These are phyloP conservation scores for Termitomyces heimii DNA, from an alignment of 768 basidiomycete genomes.

Conservation along the genomic window DNA sequence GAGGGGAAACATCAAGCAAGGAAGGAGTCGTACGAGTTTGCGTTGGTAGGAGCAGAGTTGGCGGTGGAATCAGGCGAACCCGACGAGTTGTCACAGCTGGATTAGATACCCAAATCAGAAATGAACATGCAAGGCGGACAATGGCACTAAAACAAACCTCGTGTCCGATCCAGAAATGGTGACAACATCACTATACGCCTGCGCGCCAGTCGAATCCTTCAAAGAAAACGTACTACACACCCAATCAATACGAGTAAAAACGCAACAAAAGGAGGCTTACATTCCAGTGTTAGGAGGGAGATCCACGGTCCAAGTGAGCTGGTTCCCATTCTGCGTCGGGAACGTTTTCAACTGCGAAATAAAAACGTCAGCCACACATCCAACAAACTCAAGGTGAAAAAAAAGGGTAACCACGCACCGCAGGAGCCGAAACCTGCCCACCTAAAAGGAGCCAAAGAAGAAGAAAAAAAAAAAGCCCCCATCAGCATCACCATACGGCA, in stretches of 20 bases:
- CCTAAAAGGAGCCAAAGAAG: conserved; percentile 28
- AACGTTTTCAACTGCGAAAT: conserved; percentile 47
- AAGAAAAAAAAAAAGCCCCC: no score
- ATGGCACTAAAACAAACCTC: no score
- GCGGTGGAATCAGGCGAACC: conserved; percentile 1
- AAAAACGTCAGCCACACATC: not conserved
- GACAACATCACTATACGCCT: conserved; percentile 46
- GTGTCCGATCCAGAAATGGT: conserved; percentile 33
- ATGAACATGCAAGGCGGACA: no score
- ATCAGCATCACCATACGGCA: not conserved
- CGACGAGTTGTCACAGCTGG: conserved; percentile 16
- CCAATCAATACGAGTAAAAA: not conserved
- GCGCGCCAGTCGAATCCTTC: conserved; percentile 53
- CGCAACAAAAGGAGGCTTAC: conserved; percentile 26
- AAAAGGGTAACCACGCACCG: conserved; percentile 37
- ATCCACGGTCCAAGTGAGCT: conserved; percentile 52
- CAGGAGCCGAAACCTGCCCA: conserved; percentile 41
- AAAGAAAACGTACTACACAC: conserved; percentile 41
- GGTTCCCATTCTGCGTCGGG: conserved; percentile 33
- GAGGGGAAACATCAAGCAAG: not conserved
- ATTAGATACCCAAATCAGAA: not conserved
- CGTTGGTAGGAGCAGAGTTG: conserved; percentile 5
- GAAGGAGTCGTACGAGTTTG: conserved; percentile 15
- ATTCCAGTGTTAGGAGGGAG: conserved; percentile 35
- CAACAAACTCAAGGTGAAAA: not conserved